These are phyloP conservation scores for Rubia tinctorum DNA, from an alignment of 305 asterid genomes.

Conservation along the genomic window DNA sequence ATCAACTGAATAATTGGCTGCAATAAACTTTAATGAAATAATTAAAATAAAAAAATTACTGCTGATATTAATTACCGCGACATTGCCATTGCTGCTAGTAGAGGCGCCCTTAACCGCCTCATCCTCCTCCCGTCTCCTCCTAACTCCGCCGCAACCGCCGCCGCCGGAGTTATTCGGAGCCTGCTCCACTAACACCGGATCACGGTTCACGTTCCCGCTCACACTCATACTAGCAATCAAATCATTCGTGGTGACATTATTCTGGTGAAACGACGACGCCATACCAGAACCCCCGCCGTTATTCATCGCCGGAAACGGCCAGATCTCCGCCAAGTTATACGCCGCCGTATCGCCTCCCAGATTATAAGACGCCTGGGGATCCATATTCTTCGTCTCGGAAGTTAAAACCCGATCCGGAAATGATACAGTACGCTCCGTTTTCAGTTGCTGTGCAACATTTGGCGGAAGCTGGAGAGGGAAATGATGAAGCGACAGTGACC, in stretches of 20 bases:
- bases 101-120: slow-evolving; percentile 40
- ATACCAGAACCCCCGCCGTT: slow-evolving; percentile 15
- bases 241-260: slow-evolving; percentile 10
- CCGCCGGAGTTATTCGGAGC: slow-evolving; percentile 35
- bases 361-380: slow-evolving; percentile 49
- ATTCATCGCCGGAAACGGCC: slow-evolving; percentile 50
- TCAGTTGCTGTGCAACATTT: slow-evolving; percentile 14
- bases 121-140: slow-evolving; percentile 56
- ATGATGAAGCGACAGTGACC: slow-evolving; percentile 13
- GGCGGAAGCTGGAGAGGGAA: slow-evolving; percentile 13
- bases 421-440: slow-evolving; percentile 9
- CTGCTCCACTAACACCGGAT: slow-evolving; percentile 54
- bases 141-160: slow-evolving; percentile 20
- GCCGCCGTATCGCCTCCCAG: slow-evolving; percentile 36
- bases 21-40: not conserved
- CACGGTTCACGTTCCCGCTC: slow-evolving; percentile 24
- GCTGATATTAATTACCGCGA: slow-evolving; percentile 13
- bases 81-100: slow-evolving; percentile 39
- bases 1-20: not conserved
- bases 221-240: slow-evolving; percentile 16
- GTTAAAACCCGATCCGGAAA: slow-evolving; percentile 17
- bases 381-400: slow-evolving; percentile 28
- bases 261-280: slow-evolving; percentile 32
- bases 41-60: not conserved
- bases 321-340: slow-evolving; percentile 68